phyloP scores from a whole-genome alignment of 257 asterid genomes.

The Asclepias syriaca region DNA sequence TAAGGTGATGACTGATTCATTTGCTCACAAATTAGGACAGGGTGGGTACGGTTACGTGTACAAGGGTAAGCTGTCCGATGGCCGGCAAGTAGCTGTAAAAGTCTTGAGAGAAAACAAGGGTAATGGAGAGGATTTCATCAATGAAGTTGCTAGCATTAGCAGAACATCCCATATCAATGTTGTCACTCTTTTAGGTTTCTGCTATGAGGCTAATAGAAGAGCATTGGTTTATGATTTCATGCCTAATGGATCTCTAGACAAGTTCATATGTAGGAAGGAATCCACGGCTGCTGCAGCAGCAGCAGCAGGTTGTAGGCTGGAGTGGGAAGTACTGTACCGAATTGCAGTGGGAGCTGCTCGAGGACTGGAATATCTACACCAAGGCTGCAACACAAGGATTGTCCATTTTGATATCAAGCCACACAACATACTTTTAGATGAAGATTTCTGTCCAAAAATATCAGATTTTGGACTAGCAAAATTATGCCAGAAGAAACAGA shows the following conservation, averaged over 20 bases:
- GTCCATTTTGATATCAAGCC: slow-evolving; percentile 74
- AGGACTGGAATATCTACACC: slow-evolving; percentile 62
- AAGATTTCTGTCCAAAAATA: slow-evolving; percentile 58
- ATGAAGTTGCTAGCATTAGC: slow-evolving; percentile 11
- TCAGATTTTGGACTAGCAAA: slow-evolving; percentile 69
- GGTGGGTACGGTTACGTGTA: slow-evolving; percentile 7
- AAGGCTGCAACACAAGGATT: slow-evolving; percentile 62
- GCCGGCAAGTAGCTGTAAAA: neutral
- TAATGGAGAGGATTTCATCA: slow-evolving; percentile 8
- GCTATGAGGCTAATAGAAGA: neutral
- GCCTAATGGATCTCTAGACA: slow-evolving; percentile 65
- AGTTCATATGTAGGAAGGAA: slow-evolving; percentile 30
- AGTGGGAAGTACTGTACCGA: slow-evolving; percentile 36
- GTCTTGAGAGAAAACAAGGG: neutral
- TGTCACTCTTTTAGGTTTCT: slow-evolving; percentile 10
- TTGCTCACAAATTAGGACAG: slow-evolving; percentile 1
- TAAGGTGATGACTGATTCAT: neutral
- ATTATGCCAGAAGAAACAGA: slow-evolving; percentile 42
- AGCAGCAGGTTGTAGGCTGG: slow-evolving; percentile 27
- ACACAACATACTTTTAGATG: slow-evolving; percentile 60
- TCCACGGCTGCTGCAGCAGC: neutral
- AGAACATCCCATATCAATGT: slow-evolving; percentile 12
- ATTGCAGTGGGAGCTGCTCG: slow-evolving; percentile 61
- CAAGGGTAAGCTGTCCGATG: neutral
- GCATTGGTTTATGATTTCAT: slow-evolving; percentile 19